Conservation (phyloP, 1,139 yeast genomes). For the Ogataea hybrid region DNA sequence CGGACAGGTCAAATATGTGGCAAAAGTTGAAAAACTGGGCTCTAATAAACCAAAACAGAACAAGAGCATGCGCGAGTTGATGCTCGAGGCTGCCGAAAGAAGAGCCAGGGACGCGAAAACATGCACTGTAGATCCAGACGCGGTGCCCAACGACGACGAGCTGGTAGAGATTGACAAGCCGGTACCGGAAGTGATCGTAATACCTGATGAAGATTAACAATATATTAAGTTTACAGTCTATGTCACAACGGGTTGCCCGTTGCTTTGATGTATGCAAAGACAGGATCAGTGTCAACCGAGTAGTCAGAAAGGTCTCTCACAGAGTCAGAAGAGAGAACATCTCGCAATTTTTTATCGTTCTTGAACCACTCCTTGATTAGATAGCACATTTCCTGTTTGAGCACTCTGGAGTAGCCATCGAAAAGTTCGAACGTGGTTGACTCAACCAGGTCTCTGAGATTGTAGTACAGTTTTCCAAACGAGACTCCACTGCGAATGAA, state of each 20-base stretch:
- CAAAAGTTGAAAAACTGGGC: conserved; percentile 34
- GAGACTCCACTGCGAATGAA: too few relatives aligned
- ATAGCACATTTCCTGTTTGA: too few relatives aligned
- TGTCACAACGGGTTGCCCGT: conserved; percentile 27
- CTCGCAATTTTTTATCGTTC: too few relatives aligned
- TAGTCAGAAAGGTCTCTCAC: conserved; percentile 43
- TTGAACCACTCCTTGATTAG: too few relatives aligned
- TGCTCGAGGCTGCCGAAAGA: conserved; percentile 67
- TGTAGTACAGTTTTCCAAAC: too few relatives aligned
- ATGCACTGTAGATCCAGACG: conserved; percentile 37
- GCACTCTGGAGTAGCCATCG: too few relatives aligned
- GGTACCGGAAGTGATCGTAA: conserved; percentile 25
- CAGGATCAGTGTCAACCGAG: conserved; percentile 46
- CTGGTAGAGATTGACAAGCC: conserved; percentile 35
- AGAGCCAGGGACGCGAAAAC: conserved; percentile 56
- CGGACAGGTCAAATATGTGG: conserved; percentile 38
- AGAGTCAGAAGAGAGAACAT: too few relatives aligned
- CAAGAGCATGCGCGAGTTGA: conserved; percentile 44
- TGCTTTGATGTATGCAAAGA: conserved; percentile 37
- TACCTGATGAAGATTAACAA: conserved; percentile 4
- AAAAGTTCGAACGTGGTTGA: too few relatives aligned
- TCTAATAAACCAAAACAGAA: conserved; percentile 23
- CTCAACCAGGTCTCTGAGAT: too few relatives aligned
- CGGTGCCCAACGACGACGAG: conserved; percentile 35
- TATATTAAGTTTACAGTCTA: conserved; percentile 4